Evolutionary conservation across 2,329 filamentous ascomycete species (phyloP), one percentile per base, ranked within the genome.

Genomic region (Domatiomyces globalis): DNA sequence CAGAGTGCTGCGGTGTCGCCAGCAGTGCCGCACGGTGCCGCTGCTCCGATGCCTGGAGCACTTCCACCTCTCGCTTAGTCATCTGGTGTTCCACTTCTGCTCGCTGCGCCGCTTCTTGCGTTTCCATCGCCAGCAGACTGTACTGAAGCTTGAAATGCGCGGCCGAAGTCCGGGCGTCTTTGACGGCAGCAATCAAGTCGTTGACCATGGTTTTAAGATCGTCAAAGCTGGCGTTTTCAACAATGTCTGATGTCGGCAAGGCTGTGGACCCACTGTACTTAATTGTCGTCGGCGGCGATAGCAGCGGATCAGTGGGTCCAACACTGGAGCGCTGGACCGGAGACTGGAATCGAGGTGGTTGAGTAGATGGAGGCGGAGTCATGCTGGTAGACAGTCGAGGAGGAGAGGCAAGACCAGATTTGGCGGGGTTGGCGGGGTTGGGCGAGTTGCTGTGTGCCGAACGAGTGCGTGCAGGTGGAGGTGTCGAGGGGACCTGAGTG

Each of bases 101-200:
- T 22, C 88, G 81, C 67, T 94, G 89, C 8, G 87, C 79, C 27
- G 88, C 84, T 60, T 94, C 87, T 47, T 84, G 81, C 50, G 85
- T 88, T 63, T 94, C 87, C 58, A 95, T 81, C 49, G 79, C 81
- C 25, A 94, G 76, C 63, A 95, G 77, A 60, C 84, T 88, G 63
- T 89, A 85, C 66, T 95, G 90, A 50, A 96, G 73, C 69, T 92
- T 94, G 71, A 92, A 84, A 65, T 95, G 89, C 29, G 89, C 85
- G 15, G 85, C 83, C 53, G 89, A 85, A 72, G 88, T 89, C 62
- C 92, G 86, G 51, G 79, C 75, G 58, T 84, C 80, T 56, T 76
- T 73, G n/a, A 80, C 65, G 15, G 76, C 71, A 9, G 68, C 66
- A 22, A 77, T 70, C 10, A 83, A 68, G 19, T 72, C 71, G 66